Conservation (phyloP, 2,329 filamentous ascomycete species). For the Aspergillus glaucus region DNA sequence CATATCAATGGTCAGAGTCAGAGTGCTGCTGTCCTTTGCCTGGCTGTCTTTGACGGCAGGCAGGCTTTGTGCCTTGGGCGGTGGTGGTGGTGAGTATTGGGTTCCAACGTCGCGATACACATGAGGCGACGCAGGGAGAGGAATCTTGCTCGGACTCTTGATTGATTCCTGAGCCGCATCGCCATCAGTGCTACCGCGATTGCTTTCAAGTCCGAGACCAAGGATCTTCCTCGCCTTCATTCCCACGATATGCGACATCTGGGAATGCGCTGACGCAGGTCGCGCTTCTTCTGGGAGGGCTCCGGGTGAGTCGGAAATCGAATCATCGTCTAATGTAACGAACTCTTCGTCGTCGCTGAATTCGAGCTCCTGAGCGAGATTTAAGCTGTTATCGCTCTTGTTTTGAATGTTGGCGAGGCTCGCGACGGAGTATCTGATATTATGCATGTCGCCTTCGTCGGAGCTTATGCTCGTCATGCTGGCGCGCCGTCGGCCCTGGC, state of each 20-base stretch:
- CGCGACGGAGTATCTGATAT: slow-evolving; percentile 67
- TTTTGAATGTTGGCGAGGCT: slow-evolving; percentile 50
- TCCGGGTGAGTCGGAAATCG: slow-evolving; percentile 51
- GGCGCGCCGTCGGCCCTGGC: slow-evolving; percentile 54
- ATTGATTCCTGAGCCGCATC: slow-evolving; percentile 20
- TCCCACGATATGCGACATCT: slow-evolving; percentile 27
- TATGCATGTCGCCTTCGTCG: slow-evolving; percentile 44
- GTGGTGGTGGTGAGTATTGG: slow-evolving; percentile 78
- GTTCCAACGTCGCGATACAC: slow-evolving; percentile 69
- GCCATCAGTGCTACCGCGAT: slow-evolving; percentile 17
- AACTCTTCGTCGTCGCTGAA: slow-evolving; percentile 70
- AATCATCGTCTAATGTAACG: slow-evolving; percentile 61
- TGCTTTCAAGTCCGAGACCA: slow-evolving; percentile 33
- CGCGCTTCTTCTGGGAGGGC: slow-evolving; percentile 38
- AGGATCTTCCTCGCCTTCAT: slow-evolving; percentile 42
- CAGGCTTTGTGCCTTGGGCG: slow-evolving; percentile 43
- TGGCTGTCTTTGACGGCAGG: slow-evolving; percentile 14
- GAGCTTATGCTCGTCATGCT: slow-evolving; percentile 49
- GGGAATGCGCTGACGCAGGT: slow-evolving; percentile 35
- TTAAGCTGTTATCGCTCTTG: slow-evolving; percentile 59
- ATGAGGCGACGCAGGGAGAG: slow-evolving; percentile 18
- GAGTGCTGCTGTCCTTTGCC: slow-evolving; percentile 24
- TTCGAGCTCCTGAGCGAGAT: slow-evolving; percentile 83
- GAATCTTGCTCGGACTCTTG: slow-evolving; percentile 20
- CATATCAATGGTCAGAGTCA: slow-evolving; percentile 30